Base-by-base conservation (phyloP, 148 eudicot species). In the Arctostaphylos glauca region DNA sequence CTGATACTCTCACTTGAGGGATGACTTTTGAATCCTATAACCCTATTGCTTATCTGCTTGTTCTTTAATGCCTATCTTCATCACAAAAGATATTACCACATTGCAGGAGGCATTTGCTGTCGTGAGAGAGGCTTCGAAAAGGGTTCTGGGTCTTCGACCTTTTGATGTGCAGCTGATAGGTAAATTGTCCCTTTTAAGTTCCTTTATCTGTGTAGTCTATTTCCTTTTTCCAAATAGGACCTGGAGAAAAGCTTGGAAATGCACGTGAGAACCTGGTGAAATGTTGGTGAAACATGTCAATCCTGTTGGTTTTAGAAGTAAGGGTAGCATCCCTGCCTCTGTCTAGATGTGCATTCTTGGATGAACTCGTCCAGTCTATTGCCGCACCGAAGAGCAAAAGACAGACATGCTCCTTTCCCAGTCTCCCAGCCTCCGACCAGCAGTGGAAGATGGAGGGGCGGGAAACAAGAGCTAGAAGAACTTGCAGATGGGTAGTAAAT, bases 71-170 rank as follows among this genome's bases (percentile, higher is more conserved):
- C 48, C 14, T 47, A 44, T 72, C 21, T 44, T 72, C 76, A 46
- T 72, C 76, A 44, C 7, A 18, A 72, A 14, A 41, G 76, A 72
- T 5, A 72, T 78, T 79, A 3, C 44, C 43, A 56, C 54, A 73
- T 81, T 81, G 80, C 89, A 96, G 98, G 98, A 96, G 90, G 98
- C 99, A 46, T 96, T 94, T 93, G 92, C 98, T 74, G 88, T 96
- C 50, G 99, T 94, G 75, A 89, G 99, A 90, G 99, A 96, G 85
- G 99, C 99, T 68, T 94, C 98, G 19, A 93, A 86, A 82, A 91
- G 99, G 85, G 99, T 96, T 64, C 90, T 96, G 43, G 99, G 99
- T 6, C 99, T 96, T 75, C 92, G 99, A 80, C 99, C 99, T 50
- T 96, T 96, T 74, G 98, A 96, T 86, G 98, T 94, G 55, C 99